phyloP scores from a whole-genome alignment of 495 filamentous ascomycete species.

The Oleoguttula mirabilis region DNA sequence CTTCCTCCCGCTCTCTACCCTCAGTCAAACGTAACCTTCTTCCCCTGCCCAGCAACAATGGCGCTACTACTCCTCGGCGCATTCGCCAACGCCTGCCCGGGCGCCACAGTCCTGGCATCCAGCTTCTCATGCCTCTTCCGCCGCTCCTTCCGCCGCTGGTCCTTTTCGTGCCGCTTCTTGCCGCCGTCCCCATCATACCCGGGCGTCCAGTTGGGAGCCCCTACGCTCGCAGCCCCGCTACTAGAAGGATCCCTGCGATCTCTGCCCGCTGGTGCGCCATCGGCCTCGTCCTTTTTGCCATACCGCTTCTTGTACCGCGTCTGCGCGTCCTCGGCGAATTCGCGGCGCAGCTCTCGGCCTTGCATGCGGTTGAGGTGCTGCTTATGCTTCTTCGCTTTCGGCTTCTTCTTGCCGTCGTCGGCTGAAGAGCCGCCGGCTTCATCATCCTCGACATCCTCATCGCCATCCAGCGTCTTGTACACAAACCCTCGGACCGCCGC shows the following conservation, averaged over 20 bases:
- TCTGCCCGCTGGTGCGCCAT: too few species aligned
- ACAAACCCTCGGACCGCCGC: conserved; percentile 75
- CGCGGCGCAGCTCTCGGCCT: conserved; percentile 70
- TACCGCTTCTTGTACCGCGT: conserved; percentile 86
- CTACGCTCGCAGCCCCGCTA: background rate
- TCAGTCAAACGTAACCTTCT: conserved; percentile 67
- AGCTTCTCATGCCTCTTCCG: conserved; percentile 21
- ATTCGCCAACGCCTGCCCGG: conserved; percentile 34
- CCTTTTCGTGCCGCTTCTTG: conserved; percentile 9
- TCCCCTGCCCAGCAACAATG: conserved; percentile 68
- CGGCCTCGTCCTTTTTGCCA: conserved; percentile 43
- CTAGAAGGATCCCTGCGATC: too few species aligned
- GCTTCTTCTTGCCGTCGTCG: conserved; percentile 29
- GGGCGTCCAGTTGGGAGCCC: background rate
- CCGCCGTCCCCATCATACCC: background rate
- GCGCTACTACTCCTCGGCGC: conserved; percentile 53
- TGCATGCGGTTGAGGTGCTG: conserved; percentile 72
- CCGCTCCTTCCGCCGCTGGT: conserved; percentile 9
- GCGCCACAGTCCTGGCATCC: conserved; percentile 25
- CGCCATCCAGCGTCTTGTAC: conserved; percentile 42
- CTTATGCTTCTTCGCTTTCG: conserved; percentile 51
- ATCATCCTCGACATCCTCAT: conserved; percentile 26
- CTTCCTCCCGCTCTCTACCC: background rate
- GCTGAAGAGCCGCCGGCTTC: conserved; percentile 28
- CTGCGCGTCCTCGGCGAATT: conserved; percentile 83